These are phyloP conservation scores for Cinnamomum chago DNA, from an alignment of 164 flowering plant species.

Conservation along the genomic window DNA sequence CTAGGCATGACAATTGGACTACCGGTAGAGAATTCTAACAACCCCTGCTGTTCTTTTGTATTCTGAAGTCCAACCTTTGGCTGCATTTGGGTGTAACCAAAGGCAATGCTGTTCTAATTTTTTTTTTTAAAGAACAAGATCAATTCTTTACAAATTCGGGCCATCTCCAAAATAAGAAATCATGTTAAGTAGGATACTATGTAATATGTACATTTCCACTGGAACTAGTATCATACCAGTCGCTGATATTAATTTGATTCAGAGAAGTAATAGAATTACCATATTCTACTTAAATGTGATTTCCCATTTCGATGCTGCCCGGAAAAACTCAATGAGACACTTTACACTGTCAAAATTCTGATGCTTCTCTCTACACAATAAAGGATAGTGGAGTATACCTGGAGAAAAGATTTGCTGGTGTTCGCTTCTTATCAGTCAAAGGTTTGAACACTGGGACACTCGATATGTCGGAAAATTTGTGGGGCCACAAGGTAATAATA, in stretches of 20 bases:
- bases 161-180: too few species aligned
- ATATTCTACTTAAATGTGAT: neutral
- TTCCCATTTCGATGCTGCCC: neutral
- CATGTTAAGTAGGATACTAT: too few species aligned
- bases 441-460: slow-evolving; percentile 84
- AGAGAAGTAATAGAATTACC: neutral
- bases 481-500: slow-evolving; percentile 61
- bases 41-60: too few species aligned
- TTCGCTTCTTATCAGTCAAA: slow-evolving; percentile 39
- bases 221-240: too few species aligned
- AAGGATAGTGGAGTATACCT: slow-evolving; percentile 79
- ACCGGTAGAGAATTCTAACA: slow-evolving; percentile 42
- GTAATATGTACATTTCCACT: too few species aligned
- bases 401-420: slow-evolving; percentile 75
- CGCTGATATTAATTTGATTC: neutral
- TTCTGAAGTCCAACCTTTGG: too few species aligned
- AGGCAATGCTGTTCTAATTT: neutral
- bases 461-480: slow-evolving; percentile 56
- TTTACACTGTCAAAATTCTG: neutral
- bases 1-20: slow-evolving; percentile 62
- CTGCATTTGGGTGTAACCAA: too few species aligned
- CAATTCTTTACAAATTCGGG: too few species aligned
- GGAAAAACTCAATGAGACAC: neutral
- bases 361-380: neutral
- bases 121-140: too few species aligned